Evolutionary conservation across 1,284 basidiomycete genomes (phyloP).

Genomic region (Malassezia sp.): DNA sequence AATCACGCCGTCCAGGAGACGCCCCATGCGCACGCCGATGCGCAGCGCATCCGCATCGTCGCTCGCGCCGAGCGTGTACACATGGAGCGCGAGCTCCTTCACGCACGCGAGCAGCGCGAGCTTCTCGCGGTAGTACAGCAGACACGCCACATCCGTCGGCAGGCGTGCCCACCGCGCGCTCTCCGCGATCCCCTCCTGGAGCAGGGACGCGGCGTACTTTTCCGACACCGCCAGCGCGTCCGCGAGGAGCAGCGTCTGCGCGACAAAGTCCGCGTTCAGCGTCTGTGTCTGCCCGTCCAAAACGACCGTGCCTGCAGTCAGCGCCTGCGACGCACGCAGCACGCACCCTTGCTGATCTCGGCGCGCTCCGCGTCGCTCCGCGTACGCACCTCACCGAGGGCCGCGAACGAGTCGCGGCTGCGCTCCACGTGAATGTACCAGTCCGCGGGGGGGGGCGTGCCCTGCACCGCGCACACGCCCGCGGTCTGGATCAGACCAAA

Average conservation of each 20-base stretch:
- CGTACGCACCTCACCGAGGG: slow-evolving; percentile 28
- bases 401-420: slow-evolving; percentile 26
- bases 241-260: slow-evolving; percentile 35
- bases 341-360: slow-evolving; percentile 33
- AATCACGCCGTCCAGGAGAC: slow-evolving; percentile 31
- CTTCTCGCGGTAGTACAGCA: slow-evolving; percentile 39
- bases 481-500: slow-evolving; percentile 29
- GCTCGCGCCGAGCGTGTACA: slow-evolving; percentile 34
- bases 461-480: slow-evolving; percentile 18
- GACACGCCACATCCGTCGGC: slow-evolving; percentile 36
- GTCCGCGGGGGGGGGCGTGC: slow-evolving; percentile 25
- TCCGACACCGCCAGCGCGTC: slow-evolving; percentile 37
- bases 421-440: slow-evolving; percentile 43
- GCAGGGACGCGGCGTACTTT: slow-evolving; percentile 39
- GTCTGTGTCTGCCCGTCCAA: slow-evolving; percentile 29
- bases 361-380: slow-evolving; percentile 34
- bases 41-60: slow-evolving; percentile 24
- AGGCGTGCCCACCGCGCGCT: slow-evolving; percentile 35
- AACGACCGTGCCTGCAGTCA: slow-evolving; percentile 39
- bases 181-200: slow-evolving; percentile 36
- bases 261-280: slow-evolving; percentile 41
- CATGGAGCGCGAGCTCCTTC: slow-evolving; percentile 31
- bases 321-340: too few species aligned
- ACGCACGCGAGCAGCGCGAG: slow-evolving; percentile 36
- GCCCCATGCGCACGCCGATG: slow-evolving; percentile 32